Evolutionary conservation across 2,329 filamentous ascomycete genomes (phyloP).

Genomic region (Periconia macrospinosa): DNA sequence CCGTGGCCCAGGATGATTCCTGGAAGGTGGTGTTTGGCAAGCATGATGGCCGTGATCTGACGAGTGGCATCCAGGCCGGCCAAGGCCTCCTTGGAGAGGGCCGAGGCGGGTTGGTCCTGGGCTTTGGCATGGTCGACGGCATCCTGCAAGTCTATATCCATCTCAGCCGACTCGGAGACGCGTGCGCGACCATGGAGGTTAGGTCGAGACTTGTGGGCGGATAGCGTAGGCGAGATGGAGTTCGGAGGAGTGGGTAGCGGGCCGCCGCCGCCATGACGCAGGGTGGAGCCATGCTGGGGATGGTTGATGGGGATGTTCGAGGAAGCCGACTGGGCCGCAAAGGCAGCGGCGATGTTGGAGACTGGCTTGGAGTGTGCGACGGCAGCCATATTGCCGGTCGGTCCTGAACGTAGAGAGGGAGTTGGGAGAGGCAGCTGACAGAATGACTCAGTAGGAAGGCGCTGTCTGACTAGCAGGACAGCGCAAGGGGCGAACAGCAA

Average conservation of each 20-base stretch:
- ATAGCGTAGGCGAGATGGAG: constrained; percentile 87
- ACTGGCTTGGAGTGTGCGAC: constrained; percentile 36
- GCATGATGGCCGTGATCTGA: constrained; percentile 79
- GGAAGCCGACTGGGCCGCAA: constrained; percentile 34
- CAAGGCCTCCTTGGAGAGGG: constrained; percentile 54
- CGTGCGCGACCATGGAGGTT: constrained; percentile 50
- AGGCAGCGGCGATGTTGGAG: constrained; percentile 46
- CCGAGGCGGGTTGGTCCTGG: constrained; percentile 45
- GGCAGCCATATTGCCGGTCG: constrained; percentile 38
- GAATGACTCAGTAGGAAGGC: constrained; percentile 32
- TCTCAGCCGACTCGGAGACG: constrained; percentile 64
- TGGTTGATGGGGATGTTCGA: constrained; percentile 35
- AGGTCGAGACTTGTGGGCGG: constrained; percentile 75
- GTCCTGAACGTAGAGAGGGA: constrained; percentile 9
- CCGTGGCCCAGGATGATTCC: constrained; percentile 88
- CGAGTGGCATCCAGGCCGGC: constrained; percentile 70
- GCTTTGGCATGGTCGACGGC: constrained; percentile 56
- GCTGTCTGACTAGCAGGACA: constrained; percentile 22
- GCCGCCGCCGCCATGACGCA: constrained; percentile 20
- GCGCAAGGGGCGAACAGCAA: constrained; percentile 12
- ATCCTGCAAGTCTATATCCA: constrained; percentile 84
- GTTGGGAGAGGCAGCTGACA: constrained; percentile 25
- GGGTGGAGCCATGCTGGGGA: constrained; percentile 23
- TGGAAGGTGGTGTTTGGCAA: constrained; percentile 88
- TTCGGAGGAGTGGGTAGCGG: constrained; percentile 88